A percentile compares a stretch with the other conserved stretches of the same genome.
Conservation (phyloP, 306 rosid species). For the Castanea mollissima region DNA sequence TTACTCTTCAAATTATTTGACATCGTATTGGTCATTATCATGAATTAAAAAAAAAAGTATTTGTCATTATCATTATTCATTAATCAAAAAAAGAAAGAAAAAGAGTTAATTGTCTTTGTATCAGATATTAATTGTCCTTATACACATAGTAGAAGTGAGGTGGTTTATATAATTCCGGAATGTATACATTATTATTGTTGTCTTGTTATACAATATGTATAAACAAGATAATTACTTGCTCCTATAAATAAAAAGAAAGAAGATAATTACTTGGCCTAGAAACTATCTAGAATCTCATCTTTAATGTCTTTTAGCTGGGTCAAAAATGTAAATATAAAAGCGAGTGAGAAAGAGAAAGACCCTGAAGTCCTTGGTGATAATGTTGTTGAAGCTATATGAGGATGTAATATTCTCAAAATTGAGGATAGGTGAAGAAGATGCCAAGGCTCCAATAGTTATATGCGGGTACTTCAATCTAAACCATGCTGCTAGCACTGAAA, state of each 20-base stretch:
- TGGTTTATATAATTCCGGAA: background rate
- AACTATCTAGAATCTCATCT: background rate
- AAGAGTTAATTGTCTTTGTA: too few species aligned
- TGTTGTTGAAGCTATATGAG: constrained; percentile 48
- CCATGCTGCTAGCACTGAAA: constrained; percentile 85
- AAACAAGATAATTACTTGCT: too few species aligned
- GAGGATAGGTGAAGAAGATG: constrained; percentile 90
- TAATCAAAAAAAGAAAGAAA: too few species aligned
- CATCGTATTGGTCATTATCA: background rate
- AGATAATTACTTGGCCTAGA: background rate
- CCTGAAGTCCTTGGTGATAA: constrained; percentile 65
- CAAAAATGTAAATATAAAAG: background rate
- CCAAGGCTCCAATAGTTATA: constrained; percentile 73
- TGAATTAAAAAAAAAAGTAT: background rate
- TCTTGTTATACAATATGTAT: too few species aligned
- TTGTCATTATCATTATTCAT: too few species aligned
- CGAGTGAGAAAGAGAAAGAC: constrained; percentile 32
- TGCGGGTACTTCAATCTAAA: constrained; percentile 84
- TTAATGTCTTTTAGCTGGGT: background rate
- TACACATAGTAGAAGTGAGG: background rate
- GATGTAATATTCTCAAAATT: constrained; percentile 57
- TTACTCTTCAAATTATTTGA: background rate
- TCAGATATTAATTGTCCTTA: too few species aligned
- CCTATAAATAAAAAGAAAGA: too few species aligned
- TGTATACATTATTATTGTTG: background rate